A percentile compares a stretch with the other conserved stretches of the same genome.
Conservation (phyloP, 805 yeast genomes). For the Wickerhamiella australiensis region DNA sequence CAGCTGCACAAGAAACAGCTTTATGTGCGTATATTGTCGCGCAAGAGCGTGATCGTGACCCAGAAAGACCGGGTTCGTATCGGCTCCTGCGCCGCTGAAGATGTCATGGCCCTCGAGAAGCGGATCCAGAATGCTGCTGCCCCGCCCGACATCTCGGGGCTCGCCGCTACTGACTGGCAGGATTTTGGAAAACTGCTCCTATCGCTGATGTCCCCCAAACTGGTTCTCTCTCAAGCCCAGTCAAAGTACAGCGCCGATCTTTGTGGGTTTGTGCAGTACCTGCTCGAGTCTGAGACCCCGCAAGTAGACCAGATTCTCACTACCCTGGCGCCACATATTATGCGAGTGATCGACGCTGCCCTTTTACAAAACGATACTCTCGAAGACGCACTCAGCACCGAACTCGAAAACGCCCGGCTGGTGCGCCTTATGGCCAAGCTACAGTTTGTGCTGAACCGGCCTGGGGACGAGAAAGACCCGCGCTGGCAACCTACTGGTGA, state of each 20-base stretch:
- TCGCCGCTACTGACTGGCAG: conserved; percentile 37
- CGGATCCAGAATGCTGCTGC: conserved; percentile 11
- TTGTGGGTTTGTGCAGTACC: conserved; percentile 18
- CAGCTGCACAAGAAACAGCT: conserved; percentile 54
- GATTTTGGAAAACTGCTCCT: conserved; percentile 44
- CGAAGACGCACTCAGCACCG: conserved; percentile 40
- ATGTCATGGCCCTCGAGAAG: conserved; percentile 38
- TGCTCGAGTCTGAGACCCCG: conserved; percentile 17
- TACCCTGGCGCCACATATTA: conserved; percentile 22
- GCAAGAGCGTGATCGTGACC: conserved; percentile 62
- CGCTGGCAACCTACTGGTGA: conserved; percentile 67
- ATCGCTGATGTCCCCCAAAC: conserved; percentile 34
- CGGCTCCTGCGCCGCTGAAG: conserved; percentile 58
- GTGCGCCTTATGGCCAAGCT: conserved; percentile 74
- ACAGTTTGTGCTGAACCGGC: conserved; percentile 63
- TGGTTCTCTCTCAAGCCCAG: conserved; percentile 10
- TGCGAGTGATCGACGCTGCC: conserved; percentile 21
- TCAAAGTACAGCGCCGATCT: conserved; percentile 19
- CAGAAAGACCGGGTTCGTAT: conserved; percentile 59
- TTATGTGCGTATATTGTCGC: conserved; percentile 46
- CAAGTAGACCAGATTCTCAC: conserved; percentile 11
- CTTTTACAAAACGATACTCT: conserved; percentile 23
- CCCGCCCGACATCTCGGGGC: conserved; percentile 2
- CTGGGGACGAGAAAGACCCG: conserved; percentile 45
- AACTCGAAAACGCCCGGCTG: conserved; percentile 77